Base-by-base conservation (phyloP, 1,284 basidiomycete species). In the Irpex sp. region DNA sequence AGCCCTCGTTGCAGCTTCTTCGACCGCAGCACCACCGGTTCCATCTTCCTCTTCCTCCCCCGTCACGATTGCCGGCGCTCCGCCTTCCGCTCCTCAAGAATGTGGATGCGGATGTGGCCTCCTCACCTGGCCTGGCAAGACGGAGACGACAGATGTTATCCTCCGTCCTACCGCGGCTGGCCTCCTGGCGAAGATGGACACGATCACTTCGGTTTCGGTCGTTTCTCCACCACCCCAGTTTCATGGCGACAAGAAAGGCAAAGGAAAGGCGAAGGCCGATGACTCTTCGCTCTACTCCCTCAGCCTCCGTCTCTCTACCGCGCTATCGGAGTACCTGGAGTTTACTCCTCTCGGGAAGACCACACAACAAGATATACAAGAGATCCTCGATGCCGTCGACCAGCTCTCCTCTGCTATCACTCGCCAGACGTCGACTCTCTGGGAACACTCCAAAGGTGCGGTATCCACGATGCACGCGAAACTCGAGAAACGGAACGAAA, bases 331-430 rank as follows among this genome's bases (percentile, higher is more conserved):
- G 66, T 80, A 81, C 58, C 38, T 58, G 54, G 85, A 82, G 63
- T 76, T 77, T 19, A 78, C 79, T 13, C 77, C 79, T 8, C 67
- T 84, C 38, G 68, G 78, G 4, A 77, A 79, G 15, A 75, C 74
- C 34, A 72, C 84, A 21, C 76, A 77, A 8, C 76, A 76, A 59
- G 86, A 89, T 62, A 69, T 87, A 58, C 78, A 82, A 59, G 88
- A 89, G 68, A 77, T 88, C 38, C 70, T 85, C 49, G 82, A 85
- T 40, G 87, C 85, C 2, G 76, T 90, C 26, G 88, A 91, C 67
- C 84, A 82, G 0, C 79, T 91, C 47, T 75, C 80, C 62, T 74
- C 75, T 19, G 81, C 81, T 38, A 82, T 91, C 61, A 70, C 70
- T 40, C 72, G 69, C 48, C 79, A 81, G 67, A 78, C 74, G 4